Conservation (phyloP, 2,329 filamentous ascomycete genomes). For the Cladosporium sp. region DNA sequence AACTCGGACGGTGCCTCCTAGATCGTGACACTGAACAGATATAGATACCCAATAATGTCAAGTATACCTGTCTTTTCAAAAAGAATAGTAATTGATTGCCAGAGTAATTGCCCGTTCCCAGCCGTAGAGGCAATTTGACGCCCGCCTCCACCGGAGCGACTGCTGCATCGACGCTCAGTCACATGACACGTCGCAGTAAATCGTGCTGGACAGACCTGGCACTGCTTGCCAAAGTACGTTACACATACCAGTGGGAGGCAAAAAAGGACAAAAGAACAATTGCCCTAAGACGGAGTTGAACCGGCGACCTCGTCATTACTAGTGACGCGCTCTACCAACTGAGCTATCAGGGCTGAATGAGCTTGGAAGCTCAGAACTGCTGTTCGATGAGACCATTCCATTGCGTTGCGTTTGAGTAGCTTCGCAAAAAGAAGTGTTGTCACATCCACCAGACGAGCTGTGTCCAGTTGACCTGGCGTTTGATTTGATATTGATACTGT, state of each 20-base stretch:
- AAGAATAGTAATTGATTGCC: no score
- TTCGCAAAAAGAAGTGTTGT: background rate
- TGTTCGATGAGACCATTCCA: background rate
- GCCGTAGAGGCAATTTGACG: background rate
- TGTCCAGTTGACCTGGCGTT: background rate
- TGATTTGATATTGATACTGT: background rate
- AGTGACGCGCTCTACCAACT: conserved; percentile 16
- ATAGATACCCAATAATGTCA: background rate
- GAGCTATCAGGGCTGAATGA: conserved; percentile 17
- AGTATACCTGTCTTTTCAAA: no score
- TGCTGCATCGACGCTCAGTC: background rate
- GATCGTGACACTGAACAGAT: background rate
- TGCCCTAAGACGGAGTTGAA: conserved; percentile 18
- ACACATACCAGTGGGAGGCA: background rate
- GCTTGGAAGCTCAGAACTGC: background rate
- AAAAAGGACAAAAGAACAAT: background rate
- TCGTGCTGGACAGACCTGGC: background rate
- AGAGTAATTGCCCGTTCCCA: no score
- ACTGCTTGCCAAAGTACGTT: background rate
- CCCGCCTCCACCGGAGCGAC: background rate
- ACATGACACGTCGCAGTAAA: background rate
- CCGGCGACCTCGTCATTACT: conserved; percentile 16
- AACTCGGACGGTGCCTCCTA: background rate
- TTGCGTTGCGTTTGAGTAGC: background rate
- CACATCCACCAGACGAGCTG: background rate